Evolutionary conservation across 1,139 yeast species (phyloP), one percentile per base, ranked within the genome.

Genomic region (Wickerhamomyces sp.): DNA sequence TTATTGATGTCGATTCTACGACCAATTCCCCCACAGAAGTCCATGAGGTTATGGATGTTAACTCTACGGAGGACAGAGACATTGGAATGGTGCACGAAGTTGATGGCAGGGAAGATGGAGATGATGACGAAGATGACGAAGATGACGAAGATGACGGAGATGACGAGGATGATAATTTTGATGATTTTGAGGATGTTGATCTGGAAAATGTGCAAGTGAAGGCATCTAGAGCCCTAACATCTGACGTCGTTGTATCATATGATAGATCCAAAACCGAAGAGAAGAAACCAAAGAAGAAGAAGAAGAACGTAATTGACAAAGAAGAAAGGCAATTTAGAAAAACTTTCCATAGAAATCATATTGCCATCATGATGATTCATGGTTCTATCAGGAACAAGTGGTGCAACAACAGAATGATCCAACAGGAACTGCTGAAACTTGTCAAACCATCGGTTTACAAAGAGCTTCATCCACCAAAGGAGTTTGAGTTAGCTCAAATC

Each of bases 351-450:
- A 75, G 79, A 64, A 57, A 75, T 47, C 78, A 79, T 52, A 55
- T 91, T 4, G 67, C 78, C 14, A 61, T 76, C 39, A 75, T 87
- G 75, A 61, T 85, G 32, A 63, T 74, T 5, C 95, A 86, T 62
- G 94, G 89, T 0, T 70, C 72, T 1, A 55, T 78, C 2, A 70
- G 95, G 15, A 91, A 89, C 60, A 56, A 66, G n/a, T 89, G 96
- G 95, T 76, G 90, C 50, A 80, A 79, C 51, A 78, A 81, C 55
- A 56, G 62, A 5, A 57, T 59, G 2, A 59, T 87, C 3, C 68
- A 72, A 40, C 49, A 55, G 15, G 53, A 58, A 15, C 58, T 84
- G 11, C 64, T 71, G 34, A 64, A 63, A n/a, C 55, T 72, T 6
- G 71, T 87, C 2, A 78, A 87, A 0, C 66, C 63, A 2, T 64